phyloP scores from a whole-genome alignment of 108 stramenopile species.

The Cyclotella kingstonii region DNA sequence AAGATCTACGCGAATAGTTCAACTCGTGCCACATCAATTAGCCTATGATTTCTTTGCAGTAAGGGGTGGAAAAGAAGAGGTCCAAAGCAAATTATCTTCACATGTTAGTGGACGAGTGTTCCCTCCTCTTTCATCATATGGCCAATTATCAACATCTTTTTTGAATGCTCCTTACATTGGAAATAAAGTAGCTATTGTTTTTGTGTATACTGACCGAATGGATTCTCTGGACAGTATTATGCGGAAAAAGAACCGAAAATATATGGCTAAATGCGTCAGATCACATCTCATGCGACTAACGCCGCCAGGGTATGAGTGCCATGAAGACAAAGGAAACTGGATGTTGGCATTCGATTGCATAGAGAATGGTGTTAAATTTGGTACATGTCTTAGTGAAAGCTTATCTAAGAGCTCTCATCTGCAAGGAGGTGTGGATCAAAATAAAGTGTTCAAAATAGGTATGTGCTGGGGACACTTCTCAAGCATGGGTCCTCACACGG shows the following conservation, averaged over 20 bases:
- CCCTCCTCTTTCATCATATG: constrained; percentile 37
- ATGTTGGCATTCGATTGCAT: constrained; percentile 47
- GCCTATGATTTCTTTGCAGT: constrained; percentile 44
- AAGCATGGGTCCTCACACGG: constrained; percentile 49
- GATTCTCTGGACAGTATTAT: constrained; percentile 15
- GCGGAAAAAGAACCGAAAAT: constrained; percentile 36
- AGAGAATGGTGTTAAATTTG: constrained; percentile 45
- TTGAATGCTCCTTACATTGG: constrained; percentile 45
- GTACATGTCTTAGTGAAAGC: constrained; percentile 38
- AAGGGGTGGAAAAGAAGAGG: constrained; percentile 28
- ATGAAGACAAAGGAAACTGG: constrained; percentile 47
- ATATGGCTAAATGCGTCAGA: constrained; percentile 33
- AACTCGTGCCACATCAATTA: constrained; percentile 35
- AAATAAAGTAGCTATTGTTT: constrained; percentile 45
- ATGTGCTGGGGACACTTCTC: constrained; percentile 39
- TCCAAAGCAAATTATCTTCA: constrained; percentile 19
- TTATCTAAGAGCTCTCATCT: constrained; percentile 15
- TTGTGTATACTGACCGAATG: constrained; percentile 47
- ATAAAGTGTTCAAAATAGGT: constrained; percentile 29
- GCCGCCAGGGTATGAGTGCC: constrained; percentile 49
- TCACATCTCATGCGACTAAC: constrained; percentile 38
- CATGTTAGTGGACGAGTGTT: constrained; percentile 41
- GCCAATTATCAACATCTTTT: constrained; percentile 45
- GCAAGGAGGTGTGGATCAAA: constrained; percentile 23
- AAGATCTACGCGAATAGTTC: constrained; percentile 30